Evolutionary conservation across 495 filamentous ascomycete genomes (phyloP), one percentile per base, ranked within the genome.

Genomic region (Xylaria longipes): DNA sequence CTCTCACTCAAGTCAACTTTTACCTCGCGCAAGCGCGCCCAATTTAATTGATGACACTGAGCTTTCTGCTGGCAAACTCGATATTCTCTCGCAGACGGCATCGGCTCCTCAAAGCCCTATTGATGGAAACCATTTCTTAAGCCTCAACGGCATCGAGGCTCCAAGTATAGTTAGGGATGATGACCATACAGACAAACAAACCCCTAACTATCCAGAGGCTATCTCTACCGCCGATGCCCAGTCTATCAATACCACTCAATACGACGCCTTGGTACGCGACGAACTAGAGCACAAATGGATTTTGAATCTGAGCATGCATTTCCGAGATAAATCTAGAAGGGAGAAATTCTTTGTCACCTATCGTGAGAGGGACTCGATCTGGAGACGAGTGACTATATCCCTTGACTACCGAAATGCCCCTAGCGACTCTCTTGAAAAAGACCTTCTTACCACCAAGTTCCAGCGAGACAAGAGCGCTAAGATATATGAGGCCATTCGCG

Each of bases 271-370:
- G 71, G 84, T 97, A 69, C 90, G 89, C 68, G 88, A 91, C 72
- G 96, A 98, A 81, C 85, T 97, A 72, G 94, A 98, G 74, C 86
- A 86, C 69, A 90, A 89, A 79, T 99, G 96, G 96, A 98, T 98
- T 69, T 85, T 99, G 72, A 99, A 99, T 76, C 86, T 99, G 68
- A 97, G 94, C 82, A 98, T 99, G 96, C 94, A 97, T 82, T 98
- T 98, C 78, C 91, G 95, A 63, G 96, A 99, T 81, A 91, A 92
- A 72, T 97, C 96, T 14, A 94, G 92, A 66, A 89, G 97, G 48
- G 96, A 98, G 81, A 98, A 99, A 80, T 98, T 99, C 84, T 99
- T 99, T 82, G 91, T 99, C 68, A 98, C 96, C 12, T 98, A 93
- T 80, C 93, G 94, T 61, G 91, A 96, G 77, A 76, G 82, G 46